phyloP scores from a whole-genome alignment of 805 yeast species.

The Wickerhamiella slavikovae region DNA sequence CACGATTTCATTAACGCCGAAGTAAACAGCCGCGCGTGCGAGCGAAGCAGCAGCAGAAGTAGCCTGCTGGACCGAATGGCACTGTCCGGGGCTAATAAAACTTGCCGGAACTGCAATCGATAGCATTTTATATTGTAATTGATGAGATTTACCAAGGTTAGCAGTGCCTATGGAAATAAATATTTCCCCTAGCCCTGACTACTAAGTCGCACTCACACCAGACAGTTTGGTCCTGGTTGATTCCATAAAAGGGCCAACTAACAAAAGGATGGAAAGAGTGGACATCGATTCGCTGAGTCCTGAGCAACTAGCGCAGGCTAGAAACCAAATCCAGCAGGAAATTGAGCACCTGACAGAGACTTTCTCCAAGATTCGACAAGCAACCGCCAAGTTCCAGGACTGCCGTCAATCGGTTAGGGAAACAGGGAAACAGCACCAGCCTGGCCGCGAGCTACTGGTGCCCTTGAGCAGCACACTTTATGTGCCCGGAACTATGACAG shows the following conservation, averaged over 20 bases:
- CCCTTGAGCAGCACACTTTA: constrained; percentile 81
- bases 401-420: constrained; percentile 52
- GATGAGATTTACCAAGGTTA: neutral
- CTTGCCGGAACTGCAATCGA: constrained; percentile 53
- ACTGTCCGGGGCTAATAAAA: constrained; percentile 31
- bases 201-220: too few species aligned
- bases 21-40: constrained; percentile 52
- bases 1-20: constrained; percentile 53
- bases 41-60: constrained; percentile 59
- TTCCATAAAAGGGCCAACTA: neutral
- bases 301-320: constrained; percentile 68
- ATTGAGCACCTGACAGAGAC: constrained; percentile 72
- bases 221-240: too few species aligned
- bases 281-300: constrained; percentile 30
- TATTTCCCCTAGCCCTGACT: too few species aligned
- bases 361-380: constrained; percentile 60
- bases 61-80: constrained; percentile 48
- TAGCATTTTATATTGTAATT: constrained; percentile 6
- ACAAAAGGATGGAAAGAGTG: neutral
- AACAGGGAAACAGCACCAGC: constrained; percentile 23
- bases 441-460: constrained; percentile 39
- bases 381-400: constrained; percentile 62
- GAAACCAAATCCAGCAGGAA: constrained; percentile 68
- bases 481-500: constrained; percentile 61
- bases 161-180: too few species aligned